Conservation (phyloP, 176 grass and related monocot genomes). For the Tillandsia leiboldiana region DNA sequence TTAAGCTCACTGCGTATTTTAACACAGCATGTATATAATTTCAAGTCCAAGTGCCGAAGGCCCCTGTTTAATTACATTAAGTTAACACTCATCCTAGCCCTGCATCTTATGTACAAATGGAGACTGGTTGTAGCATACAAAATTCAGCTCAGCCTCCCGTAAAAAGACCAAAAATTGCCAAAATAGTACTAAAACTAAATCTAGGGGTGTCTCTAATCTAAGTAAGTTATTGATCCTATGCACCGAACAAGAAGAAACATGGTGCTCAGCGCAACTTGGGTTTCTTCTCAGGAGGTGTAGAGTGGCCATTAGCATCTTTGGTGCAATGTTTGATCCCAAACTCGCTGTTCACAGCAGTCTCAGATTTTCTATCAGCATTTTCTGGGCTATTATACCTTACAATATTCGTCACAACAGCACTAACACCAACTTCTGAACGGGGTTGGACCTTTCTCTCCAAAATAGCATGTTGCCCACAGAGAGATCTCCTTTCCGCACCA, state of each 20-base stretch:
- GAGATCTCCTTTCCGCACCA: constrained; percentile 34
- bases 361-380: constrained; percentile 12
- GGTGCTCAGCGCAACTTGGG: not conserved
- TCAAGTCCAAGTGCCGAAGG: too few species aligned
- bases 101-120: not conserved
- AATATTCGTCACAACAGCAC: constrained; percentile 65
- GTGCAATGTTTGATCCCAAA: constrained; percentile 22
- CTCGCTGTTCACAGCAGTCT: not conserved
- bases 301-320: constrained; percentile 14
- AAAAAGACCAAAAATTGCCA: not conserved
- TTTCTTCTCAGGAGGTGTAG: constrained; percentile 21
- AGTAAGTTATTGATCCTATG: not conserved
- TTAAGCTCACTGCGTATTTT: too few species aligned
- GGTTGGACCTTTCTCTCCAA: constrained; percentile 45
- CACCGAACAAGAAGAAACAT: not conserved
- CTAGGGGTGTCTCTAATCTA: not conserved
- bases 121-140: not conserved
- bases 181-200: not conserved
- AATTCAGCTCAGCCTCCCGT: constrained; percentile 1
- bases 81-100: not conserved
- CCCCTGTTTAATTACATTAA: not conserved
- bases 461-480: constrained; percentile 42
- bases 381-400: constrained; percentile 28
- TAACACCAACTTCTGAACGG: constrained; percentile 33
- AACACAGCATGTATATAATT: too few species aligned